phyloP scores from a whole-genome alignment of 176 grass and related monocot genomes.

The Carex pumila region DNA sequence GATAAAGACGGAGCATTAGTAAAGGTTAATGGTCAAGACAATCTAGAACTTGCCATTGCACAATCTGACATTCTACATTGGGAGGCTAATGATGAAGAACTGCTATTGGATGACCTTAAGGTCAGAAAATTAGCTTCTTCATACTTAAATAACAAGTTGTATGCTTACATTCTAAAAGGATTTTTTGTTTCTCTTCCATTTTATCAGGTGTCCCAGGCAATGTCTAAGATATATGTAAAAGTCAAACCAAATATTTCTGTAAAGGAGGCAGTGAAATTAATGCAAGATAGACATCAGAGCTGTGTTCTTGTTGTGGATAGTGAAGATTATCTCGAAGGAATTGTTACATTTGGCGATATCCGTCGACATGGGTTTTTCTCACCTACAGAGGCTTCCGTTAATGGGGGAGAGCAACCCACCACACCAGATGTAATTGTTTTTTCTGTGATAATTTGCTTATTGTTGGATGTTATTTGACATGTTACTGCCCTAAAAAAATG shows the following conservation, averaged over 20 bases:
- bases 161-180: conserved; percentile 11
- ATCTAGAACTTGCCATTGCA: conserved; percentile 60
- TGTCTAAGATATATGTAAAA: conserved; percentile 79
- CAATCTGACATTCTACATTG: conserved; percentile 40
- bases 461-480: not conserved
- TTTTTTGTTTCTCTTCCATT: conserved; percentile 20
- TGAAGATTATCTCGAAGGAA: conserved; percentile 96
- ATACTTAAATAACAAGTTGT: not conserved
- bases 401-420: conserved; percentile 29
- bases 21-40: conserved; percentile 41
- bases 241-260: conserved; percentile 47
- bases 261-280: conserved; percentile 59
- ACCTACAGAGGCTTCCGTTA: conserved; percentile 22
- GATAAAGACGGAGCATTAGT: conserved; percentile 44
- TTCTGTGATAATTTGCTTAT: not conserved
- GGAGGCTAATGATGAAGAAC: conserved; percentile 66
- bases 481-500: not conserved
- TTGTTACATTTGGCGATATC: conserved; percentile 78
- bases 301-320: conserved; percentile 87
- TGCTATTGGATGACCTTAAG: conserved; percentile 93
- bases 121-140: conserved; percentile 19
- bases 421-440: conserved; percentile 20
- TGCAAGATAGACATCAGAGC: conserved; percentile 79
- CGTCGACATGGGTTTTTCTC: conserved; percentile 51
- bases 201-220: conserved; percentile 77